Conservation (phyloP, 331 rosid species). For the Saraca asoca region DNA sequence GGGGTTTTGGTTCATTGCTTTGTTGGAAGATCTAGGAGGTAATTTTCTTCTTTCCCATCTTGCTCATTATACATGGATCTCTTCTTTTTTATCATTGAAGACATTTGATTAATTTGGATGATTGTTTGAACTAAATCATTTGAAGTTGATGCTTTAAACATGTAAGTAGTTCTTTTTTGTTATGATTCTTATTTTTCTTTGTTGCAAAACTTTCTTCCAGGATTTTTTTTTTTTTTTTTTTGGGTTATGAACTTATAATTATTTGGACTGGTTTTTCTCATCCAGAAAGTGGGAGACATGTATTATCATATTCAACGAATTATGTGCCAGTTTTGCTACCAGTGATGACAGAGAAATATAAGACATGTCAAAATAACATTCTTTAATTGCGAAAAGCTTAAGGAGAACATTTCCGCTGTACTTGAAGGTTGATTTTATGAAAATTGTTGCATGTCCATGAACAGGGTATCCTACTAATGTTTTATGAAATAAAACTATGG, state of each 20-base stretch:
- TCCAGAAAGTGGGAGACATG: too few relatives aligned
- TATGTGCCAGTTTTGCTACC: not conserved
- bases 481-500: not conserved
- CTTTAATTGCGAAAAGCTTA: not conserved
- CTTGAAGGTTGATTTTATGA: not conserved
- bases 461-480: not conserved
- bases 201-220: not conserved
- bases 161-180: not conserved
- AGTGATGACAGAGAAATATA: constrained; percentile 3
- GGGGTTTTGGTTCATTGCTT: constrained; percentile 80
- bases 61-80: constrained; percentile 14
- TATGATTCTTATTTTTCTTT: not conserved
- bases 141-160: constrained; percentile 4
- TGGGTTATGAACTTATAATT: not conserved
- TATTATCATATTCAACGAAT: not conserved
- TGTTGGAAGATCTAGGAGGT: constrained; percentile 95
- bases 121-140: not conserved
- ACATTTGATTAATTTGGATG: not conserved
- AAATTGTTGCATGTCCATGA: not conserved
- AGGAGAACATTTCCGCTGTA: not conserved
- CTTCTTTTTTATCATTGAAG: constrained; percentile 7
- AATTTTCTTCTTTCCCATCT: constrained; percentile 31
- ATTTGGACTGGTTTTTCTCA: not conserved
- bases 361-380: constrained; percentile 1
- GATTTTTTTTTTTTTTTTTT: not conserved